phyloP scores from a whole-genome alignment of 495 filamentous ascomycete genomes.

The Schizothecium vesticola region DNA sequence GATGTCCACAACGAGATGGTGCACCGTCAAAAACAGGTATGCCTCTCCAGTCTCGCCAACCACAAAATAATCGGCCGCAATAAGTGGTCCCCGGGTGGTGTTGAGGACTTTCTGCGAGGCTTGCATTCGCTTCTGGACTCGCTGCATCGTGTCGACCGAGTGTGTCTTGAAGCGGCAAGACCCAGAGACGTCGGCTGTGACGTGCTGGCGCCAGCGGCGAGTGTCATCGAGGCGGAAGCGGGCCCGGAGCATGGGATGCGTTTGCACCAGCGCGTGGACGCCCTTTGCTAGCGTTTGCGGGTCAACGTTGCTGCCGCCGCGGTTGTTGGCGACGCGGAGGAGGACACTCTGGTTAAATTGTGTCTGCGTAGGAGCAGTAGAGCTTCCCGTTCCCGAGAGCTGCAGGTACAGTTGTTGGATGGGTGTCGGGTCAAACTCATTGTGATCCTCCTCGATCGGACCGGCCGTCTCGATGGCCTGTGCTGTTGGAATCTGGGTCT shows the following conservation, averaged over 20 bases:
- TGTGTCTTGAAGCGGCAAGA: slow-evolving; percentile 25
- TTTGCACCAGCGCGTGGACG: slow-evolving; percentile 45
- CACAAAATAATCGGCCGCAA: slow-evolving; percentile 22
- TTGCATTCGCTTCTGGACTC: slow-evolving; percentile 21
- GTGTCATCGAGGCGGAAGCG: slow-evolving; percentile 39
- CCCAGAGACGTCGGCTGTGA: slow-evolving; percentile 15
- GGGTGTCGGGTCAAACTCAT: slow-evolving; percentile 44
- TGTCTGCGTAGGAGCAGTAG: slow-evolving; percentile 26
- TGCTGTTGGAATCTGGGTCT: neutral
- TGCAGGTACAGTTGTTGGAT: slow-evolving; percentile 59
- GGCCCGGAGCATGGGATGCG: slow-evolving; percentile 60
- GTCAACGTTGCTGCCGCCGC: slow-evolving; percentile 22
- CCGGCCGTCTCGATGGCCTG: neutral
- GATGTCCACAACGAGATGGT: slow-evolving; percentile 58
- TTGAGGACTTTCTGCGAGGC: slow-evolving; percentile 25
- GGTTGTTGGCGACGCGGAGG: slow-evolving; percentile 38
- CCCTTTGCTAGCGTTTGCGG: slow-evolving; percentile 34
- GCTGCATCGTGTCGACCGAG: slow-evolving; percentile 8
- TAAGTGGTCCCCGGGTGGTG: slow-evolving; percentile 35
- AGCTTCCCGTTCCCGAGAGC: neutral
- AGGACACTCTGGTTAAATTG: slow-evolving; percentile 63
- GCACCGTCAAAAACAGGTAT: slow-evolving; percentile 48
- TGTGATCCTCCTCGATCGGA: slow-evolving; percentile 12
- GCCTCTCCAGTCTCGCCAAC: slow-evolving; percentile 10
- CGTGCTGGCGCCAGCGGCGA: slow-evolving; percentile 26